Base-by-base conservation (phyloP, 1,284 basidiomycete genomes). In the Melampsora medusae region DNA sequence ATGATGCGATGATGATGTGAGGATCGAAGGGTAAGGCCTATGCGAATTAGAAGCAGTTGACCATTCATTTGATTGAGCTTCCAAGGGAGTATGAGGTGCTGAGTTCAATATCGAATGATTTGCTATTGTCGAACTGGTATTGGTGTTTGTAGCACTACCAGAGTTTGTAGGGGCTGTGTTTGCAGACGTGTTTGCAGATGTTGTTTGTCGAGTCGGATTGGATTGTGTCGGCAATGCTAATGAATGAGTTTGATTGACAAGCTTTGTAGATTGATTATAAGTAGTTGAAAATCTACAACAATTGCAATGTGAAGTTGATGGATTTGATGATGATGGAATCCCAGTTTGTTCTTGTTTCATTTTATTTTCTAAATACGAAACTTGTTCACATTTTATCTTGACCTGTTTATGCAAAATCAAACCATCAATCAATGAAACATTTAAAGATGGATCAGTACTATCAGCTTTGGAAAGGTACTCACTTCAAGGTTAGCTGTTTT, bases 401-500 rank as follows among this genome's bases (percentile, higher is more conserved):
- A 35, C 48, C 70, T 72, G 19, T 38, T 38, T 10, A 38, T 28
- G 28, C 28, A 28, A 56, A 38, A 61, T n/a, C 5, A n/a, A 46
- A n/a, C 46, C n/a, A 38, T 9, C 4, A 7, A 38, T 38, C 10
- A 9, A 25, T n/a, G 6, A 10, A 56, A 2, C 28, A 28, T 28
- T 56, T 4, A 56, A 56, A n/a, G 9, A 10, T n/a, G 53, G 16
- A 25, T 56, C 9, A 25, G 6, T 56, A 7, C 19, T n/a, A 56
- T 19, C 2, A 56, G 16, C 9, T n/a, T 56, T 2, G 7, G 19
- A 62, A n/a, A 19, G 12, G 10, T 19, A 72, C 70, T 19, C n/a
- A 72, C 70, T 48, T 72, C 70, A 25, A 64, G 60, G 22, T 61
- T 72, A 17, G 70, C 62, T 35, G 70, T 65, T 56, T 72, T 72